phyloP scores from a whole-genome alignment of 208 protist species.

The Crithidia expoeki region DNA sequence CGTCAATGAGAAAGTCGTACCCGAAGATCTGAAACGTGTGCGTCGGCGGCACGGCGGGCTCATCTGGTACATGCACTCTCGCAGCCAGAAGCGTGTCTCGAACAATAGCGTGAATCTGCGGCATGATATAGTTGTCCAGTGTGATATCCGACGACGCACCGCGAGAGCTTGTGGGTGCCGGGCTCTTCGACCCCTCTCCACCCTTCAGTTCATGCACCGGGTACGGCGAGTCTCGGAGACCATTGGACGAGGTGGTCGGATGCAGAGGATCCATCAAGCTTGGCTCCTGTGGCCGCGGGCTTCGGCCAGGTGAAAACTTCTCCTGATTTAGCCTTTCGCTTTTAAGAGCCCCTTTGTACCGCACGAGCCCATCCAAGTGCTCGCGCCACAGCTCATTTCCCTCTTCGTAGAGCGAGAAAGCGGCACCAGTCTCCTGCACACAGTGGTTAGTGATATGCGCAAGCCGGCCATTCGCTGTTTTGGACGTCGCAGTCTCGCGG shows the following conservation, averaged over 20 bases:
- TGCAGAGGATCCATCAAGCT: background rate
- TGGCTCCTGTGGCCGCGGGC: constrained; percentile 33
- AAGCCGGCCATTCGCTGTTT: constrained; percentile 34
- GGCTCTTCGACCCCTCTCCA: constrained; percentile 12
- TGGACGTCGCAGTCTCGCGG: constrained; percentile 47
- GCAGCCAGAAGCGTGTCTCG: constrained; percentile 65
- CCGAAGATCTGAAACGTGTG: constrained; percentile 90
- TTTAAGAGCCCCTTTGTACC: constrained; percentile 52
- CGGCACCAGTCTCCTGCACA: constrained; percentile 61
- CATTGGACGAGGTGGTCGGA: constrained; percentile 11
- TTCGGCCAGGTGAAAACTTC: constrained; percentile 7
- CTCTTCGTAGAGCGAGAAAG: constrained; percentile 75
- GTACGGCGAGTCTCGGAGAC: constrained; percentile 22
- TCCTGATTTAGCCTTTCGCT: constrained; percentile 35
- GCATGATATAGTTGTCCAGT: constrained; percentile 60
- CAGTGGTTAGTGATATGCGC: constrained; percentile 93
- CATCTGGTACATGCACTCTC: constrained; percentile 42
- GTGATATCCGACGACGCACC: constrained; percentile 29
- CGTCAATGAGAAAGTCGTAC: constrained; percentile 90
- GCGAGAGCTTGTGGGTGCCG: constrained; percentile 9
- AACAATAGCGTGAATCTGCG: constrained; percentile 79
- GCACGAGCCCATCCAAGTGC: constrained; percentile 79
- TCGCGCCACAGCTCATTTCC: constrained; percentile 83
- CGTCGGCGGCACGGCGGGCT: constrained; percentile 48
- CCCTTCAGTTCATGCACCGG: constrained; percentile 12